phyloP scores from a whole-genome alignment of 371 early-diverging fungal species.

The Mortierella sp. region DNA sequence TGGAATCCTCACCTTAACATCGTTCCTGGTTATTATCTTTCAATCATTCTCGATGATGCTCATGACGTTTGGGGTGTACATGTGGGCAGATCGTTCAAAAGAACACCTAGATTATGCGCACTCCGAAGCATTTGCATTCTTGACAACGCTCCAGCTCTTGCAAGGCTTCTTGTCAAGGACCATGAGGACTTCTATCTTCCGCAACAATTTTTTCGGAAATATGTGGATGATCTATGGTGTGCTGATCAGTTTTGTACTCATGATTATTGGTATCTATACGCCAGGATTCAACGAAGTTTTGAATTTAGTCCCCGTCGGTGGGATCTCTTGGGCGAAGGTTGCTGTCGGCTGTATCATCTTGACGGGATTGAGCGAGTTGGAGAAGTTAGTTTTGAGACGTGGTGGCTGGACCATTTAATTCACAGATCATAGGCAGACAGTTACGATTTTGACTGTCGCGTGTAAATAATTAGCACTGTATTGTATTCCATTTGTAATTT shows the following conservation, averaged over 20 bases:
- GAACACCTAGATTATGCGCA: conserved; percentile 55
- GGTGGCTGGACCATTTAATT: conserved; percentile 37
- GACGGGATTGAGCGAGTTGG: conserved; percentile 74
- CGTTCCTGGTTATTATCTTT: conserved; percentile 69
- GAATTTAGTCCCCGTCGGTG: conserved; percentile 71
- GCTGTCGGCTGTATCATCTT: conserved; percentile 76
- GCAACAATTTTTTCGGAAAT: conserved; percentile 78
- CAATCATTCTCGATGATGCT: conserved; percentile 78
- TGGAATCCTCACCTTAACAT: conserved; percentile 73
- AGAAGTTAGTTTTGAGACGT: conserved; percentile 64
- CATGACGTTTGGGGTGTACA: conserved; percentile 70
- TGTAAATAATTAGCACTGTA: neutral
- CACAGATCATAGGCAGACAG: neutral
- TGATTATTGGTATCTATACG: conserved; percentile 83
- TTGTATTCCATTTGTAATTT: neutral
- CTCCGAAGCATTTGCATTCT: conserved; percentile 77
- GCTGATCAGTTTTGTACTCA: conserved; percentile 70
- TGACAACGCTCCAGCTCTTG: conserved; percentile 84
- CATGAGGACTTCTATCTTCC: conserved; percentile 75
- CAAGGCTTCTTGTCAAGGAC: conserved; percentile 86
- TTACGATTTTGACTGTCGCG: neutral
- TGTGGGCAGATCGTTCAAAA: conserved; percentile 38
- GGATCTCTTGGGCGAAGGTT: conserved; percentile 84
- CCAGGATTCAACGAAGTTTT: conserved; percentile 75
- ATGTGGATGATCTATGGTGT: conserved; percentile 83